Base-by-base conservation (phyloP, 106 monocot genomes). In the Apostasia ramifera region DNA sequence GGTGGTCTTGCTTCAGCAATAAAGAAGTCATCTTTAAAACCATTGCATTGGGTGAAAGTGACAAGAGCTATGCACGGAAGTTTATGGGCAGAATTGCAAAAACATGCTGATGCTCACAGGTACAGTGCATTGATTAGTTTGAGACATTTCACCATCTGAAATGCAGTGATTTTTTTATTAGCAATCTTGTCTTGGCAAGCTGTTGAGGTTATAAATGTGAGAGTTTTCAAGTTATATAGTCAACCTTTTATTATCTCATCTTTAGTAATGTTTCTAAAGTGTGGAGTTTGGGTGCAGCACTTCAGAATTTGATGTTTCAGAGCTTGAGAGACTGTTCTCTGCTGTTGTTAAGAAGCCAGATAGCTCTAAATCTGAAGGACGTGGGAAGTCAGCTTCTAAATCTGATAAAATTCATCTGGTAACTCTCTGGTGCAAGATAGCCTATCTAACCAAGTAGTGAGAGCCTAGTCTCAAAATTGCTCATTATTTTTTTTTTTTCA, bases 41-140 rank as follows among this genome's bases (percentile, higher is more conserved):
- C 97, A 58, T 74, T 92, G 52, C 92, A 98, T 69, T 98, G 97
- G 97, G 86, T 87, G 40, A 98, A 98, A 83, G 97, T 98, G 55
- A 81, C 97, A 74, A 87, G 92, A 78, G 87, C 89, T 40, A 79
- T 93, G 70, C 86, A 93, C 77, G 97, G 97, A 78, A 98, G 89
- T 63, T 87, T 98, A 58, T 98, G 97, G 97, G 97, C 84, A 40
- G 97, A 98, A 52, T 57, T 93, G 61, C 97, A 98, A 42, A 89
- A 85, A 52, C 70, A 92, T 70, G 72, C 83, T 62, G 89, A 98
- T 74, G 52, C 80, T 65, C 75, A 83, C 9, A 90, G 84, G 97
- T 98, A 86, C 45, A 8, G 55, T 52, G 52, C 42, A 49, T 48
- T 55, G 40, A 41, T 49, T 55, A 40, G 39, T 73, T 63, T 62